A percentile compares a stretch with the other conserved stretches of the same genome.
Evolutionary conservation across 148 eudicot species (phyloP).

Genomic region (Chenopodium suecicum): DNA sequence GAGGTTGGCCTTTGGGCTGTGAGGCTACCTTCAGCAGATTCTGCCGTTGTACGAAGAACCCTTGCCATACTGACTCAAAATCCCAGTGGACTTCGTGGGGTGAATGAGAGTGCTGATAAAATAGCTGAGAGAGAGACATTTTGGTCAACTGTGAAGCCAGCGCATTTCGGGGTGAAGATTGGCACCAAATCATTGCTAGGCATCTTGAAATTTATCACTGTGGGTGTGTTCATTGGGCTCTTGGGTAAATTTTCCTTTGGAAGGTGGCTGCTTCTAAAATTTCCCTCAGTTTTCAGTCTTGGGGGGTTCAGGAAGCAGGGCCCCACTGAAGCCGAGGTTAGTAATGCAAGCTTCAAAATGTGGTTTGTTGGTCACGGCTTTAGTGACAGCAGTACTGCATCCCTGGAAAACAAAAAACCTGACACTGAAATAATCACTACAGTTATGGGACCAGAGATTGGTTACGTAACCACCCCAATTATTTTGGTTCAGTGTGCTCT

Average conservation of each 20-base stretch:
- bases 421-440: constrained; percentile 76
- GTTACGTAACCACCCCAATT: constrained; percentile 75
- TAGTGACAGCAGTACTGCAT: constrained; percentile 34
- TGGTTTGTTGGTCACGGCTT: constrained; percentile 85
- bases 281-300: constrained; percentile 75
- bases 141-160: constrained; percentile 82
- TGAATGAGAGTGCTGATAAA: constrained; percentile 56
- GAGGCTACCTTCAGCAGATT: constrained; percentile 79
- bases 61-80: constrained; percentile 56
- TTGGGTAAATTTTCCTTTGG: constrained; percentile 57
- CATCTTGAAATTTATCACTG: constrained; percentile 37
- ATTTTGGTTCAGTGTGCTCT: constrained; percentile 73
- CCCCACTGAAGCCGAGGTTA: constrained; percentile 83
- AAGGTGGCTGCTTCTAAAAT: constrained; percentile 71
- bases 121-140: constrained; percentile 50
- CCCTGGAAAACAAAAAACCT: constrained; percentile 39
- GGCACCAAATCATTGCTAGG: constrained; percentile 60
- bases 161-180: constrained; percentile 82
- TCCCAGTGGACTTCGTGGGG: constrained; percentile 69
- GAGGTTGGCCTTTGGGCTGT: constrained; percentile 78
- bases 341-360: constrained; percentile 83
- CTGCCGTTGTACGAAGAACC: constrained; percentile 75
- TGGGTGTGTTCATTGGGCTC: constrained; percentile 61
- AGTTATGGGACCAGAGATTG: constrained; percentile 85
- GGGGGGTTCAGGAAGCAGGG: constrained; percentile 75